Evolutionary conservation across 2,329 filamentous ascomycete species (phyloP), one percentile per base, ranked within the genome.

Genomic region (Lachnellula cervina): DNA sequence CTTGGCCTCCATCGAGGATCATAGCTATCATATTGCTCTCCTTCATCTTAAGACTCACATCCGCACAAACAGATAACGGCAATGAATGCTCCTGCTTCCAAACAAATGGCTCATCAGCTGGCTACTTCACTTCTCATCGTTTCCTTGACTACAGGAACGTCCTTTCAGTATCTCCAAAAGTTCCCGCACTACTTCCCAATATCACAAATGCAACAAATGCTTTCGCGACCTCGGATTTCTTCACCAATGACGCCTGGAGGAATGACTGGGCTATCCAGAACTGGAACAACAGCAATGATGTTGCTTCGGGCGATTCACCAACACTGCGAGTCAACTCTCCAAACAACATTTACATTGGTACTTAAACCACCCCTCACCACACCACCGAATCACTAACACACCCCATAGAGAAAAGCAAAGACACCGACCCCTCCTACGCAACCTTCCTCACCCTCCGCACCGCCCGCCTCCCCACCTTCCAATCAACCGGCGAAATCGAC

Each of bases 361-460:
- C n/a, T 4, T 25, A 32, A 2, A 48, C 40, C 9, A 14, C 9
- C 32, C 16, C 37, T 9, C 14, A 40, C 16, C 25, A 8, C 5
- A 5, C 19, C 28, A 14, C 14, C 4, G 35, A 14, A 3, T 5
- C 28, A 11, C 9, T 17, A 14, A 17, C 16, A 14, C 45, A 42
- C 38, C 2, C 40, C 38, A 8, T n/a, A 65, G 62, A 66, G 53
- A 52, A 49, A 40, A 64, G 56, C 43, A 60, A 50, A 5, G 59
- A 64, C 37, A 43, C 46, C 40, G 51, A 54, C 35, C 46, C 61
- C 5, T 43, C 52, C 45, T 66, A 67, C 55, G 34, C 54, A 16
- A 65, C 65, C 47, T 66, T 64, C 58, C 64, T 69, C n/a, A 68
- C 64, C 21, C 62, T 69, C 23, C 66, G 66, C 34, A 69, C 66